Evolutionary conservation across 108 stramenopile species (phyloP), one percentile per base, ranked within the genome.

Genomic region (Cyclotella distinguenda): DNA sequence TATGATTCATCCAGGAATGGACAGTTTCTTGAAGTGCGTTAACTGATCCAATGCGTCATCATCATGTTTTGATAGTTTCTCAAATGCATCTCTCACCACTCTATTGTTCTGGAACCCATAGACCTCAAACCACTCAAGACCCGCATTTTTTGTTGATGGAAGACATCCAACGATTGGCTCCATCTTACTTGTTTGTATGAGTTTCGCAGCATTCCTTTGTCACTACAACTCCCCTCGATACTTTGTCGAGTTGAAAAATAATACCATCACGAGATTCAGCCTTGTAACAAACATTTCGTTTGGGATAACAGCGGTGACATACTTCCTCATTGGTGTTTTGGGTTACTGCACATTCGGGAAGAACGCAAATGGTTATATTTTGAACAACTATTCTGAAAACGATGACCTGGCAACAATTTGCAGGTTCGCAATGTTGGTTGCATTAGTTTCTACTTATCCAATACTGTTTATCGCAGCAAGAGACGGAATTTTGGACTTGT

Each of bases 211-310:
- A 12, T 84, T 68, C 64, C 45, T 66, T 44, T 33, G 40, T 26
- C 90, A 94, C 72, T 84, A 90, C 85, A 96, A 96, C 66, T 83
- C 89, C 23, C 90, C 93, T 3, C 68, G 86, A 53, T 96, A 86
- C 70, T 93, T 81, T 68, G 68, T 55, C 18, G 93, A 96, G 71
- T 70, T 96, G 6, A 82, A 89, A 77, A 59, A 90, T 36, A 71
- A 78, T 50, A 93, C 74, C 23, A 66, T 86, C 13, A 35, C 62
- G 19, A 66, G 89, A 25, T 87, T 86, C 66, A 75, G 77, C 53
- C 46, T 43, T 2, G 86, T 91, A 13, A 85, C 88, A 15, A 52
- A 59, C 4, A 52, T 50, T 26, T 70, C 87, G 13, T 95, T 92
- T 69, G 78, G 63, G 8, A 19, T 77, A 32, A 68, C 88, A 15